phyloP scores from a whole-genome alignment of 2,329 filamentous ascomycete species.

The Leptoxyphium fumago region DNA sequence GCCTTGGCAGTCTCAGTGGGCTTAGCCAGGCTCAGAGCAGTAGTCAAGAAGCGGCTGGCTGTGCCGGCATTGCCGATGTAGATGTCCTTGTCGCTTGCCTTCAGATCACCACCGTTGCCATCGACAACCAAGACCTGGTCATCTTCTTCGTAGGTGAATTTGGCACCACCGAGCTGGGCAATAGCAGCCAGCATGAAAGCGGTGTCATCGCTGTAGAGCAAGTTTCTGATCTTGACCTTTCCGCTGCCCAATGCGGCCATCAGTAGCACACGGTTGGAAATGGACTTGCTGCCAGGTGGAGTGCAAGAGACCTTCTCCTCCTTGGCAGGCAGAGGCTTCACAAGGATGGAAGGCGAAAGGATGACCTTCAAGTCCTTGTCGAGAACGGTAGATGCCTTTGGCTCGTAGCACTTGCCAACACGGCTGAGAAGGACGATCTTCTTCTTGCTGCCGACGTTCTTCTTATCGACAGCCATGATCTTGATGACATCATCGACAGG shows the following conservation, averaged over 20 bases:
- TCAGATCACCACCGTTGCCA: constrained; percentile 75
- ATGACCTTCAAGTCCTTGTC: constrained; percentile 73
- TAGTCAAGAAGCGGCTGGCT: constrained; percentile 86
- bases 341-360: constrained; percentile 62
- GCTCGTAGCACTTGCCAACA: constrained; percentile 79
- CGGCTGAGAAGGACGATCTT: constrained; percentile 86
- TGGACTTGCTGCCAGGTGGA: constrained; percentile 91
- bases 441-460: constrained; percentile 90
- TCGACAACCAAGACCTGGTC: constrained; percentile 82
- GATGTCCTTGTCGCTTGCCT: constrained; percentile 59
- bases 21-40: constrained; percentile 70
- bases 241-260: constrained; percentile 80
- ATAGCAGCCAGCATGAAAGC: constrained; percentile 97
- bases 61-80: constrained; percentile 96
- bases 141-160: constrained; percentile 85
- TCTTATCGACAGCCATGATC: constrained; percentile 98
- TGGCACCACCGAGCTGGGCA: constrained; percentile 65
- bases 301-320: constrained; percentile 58
- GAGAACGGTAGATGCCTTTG: constrained; percentile 74
- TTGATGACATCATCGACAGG: constrained; percentile 70
- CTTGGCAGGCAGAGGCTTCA: constrained; percentile 56
- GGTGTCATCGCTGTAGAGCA: constrained; percentile 91
- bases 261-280: constrained; percentile 91
- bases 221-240: constrained; percentile 74
- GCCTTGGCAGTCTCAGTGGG: constrained; percentile 45